These are phyloP conservation scores for Helichrysum umbraculigerum DNA, from an alignment of 129 eudicot species.

Conservation along the genomic window DNA sequence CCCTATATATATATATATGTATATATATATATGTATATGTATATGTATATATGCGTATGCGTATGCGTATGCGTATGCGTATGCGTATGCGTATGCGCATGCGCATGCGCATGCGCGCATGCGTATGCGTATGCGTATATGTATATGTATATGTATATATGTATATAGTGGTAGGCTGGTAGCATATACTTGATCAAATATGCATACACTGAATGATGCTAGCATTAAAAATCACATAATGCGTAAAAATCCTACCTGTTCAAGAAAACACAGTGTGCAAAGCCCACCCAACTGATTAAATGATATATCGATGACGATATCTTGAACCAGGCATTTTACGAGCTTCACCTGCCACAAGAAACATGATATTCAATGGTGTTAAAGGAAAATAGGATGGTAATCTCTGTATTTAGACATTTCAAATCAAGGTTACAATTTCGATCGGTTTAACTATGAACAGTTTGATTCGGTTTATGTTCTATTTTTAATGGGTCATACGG, in stretches of 20 bases:
- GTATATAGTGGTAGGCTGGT: too few species aligned
- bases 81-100: too few species aligned
- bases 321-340: conserved; percentile 85
- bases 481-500: neutral
- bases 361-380: neutral
- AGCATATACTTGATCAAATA: neutral
- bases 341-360: conserved; percentile 75
- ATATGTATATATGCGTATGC: too few species aligned
- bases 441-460: neutral
- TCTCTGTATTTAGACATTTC: neutral
- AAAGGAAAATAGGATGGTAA: neutral
- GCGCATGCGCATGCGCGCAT: too few species aligned
- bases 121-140: too few species aligned
- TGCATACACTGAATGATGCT: conserved; percentile 10
- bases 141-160: too few species aligned
- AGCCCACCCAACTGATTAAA: conserved; percentile 97
- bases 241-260: conserved; percentile 57
- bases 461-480: neutral
- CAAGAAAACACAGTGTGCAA: conserved; percentile 89
- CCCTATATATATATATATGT: too few species aligned
- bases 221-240: neutral
- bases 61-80: too few species aligned
- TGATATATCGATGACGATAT: conserved; percentile 81
- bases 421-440: neutral
- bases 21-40: too few species aligned